phyloP scores from a whole-genome alignment of 176 grass and related monocot genomes.

The Oryza punctata region DNA sequence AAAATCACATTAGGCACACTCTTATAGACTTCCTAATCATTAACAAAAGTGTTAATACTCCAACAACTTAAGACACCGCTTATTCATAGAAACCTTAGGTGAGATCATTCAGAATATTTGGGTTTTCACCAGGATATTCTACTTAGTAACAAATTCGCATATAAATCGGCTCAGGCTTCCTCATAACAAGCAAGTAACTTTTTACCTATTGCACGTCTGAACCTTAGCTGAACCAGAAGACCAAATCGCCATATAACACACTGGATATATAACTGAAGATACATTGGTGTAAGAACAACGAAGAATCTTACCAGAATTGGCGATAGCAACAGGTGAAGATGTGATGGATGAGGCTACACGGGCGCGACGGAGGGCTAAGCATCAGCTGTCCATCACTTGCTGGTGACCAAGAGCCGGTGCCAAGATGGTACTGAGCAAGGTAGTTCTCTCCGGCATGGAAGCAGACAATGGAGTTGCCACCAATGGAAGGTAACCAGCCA shows the following conservation, averaged over 20 bases:
- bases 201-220: neutral
- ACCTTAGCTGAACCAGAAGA: neutral
- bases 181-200: neutral
- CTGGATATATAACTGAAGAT: neutral
- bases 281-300: neutral
- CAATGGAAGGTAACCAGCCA: slow-evolving; percentile 23
- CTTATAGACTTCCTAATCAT: too few species aligned
- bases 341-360: slow-evolving; percentile 22
- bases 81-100: neutral
- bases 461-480: neutral
- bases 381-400: neutral
- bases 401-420: neutral
- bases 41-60: too few species aligned
- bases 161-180: neutral
- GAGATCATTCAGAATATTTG: neutral
- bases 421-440: slow-evolving; percentile 23
- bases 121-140: neutral
- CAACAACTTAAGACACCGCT: too few species aligned
- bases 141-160: neutral
- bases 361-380: slow-evolving; percentile 9
- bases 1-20: too few species aligned
- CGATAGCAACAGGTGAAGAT: slow-evolving; percentile 25
- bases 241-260: neutral
- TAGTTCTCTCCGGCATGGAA: slow-evolving; percentile 33
- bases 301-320: slow-evolving; percentile 25